Conservation (phyloP, 2,329 filamentous ascomycete species). For the Metarhizium rileyi region DNA sequence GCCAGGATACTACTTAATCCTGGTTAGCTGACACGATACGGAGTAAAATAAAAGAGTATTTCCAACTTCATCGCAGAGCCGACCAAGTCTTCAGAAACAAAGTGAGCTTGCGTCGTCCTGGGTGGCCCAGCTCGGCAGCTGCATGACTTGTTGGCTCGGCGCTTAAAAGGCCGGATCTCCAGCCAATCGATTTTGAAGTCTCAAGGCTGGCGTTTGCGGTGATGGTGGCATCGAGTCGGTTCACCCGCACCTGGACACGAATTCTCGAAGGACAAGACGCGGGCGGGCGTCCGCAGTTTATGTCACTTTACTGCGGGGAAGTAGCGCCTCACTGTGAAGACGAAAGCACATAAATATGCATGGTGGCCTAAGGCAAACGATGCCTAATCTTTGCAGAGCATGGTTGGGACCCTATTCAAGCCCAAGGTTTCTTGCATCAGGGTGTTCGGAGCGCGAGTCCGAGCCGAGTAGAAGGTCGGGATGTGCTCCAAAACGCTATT, state of each 20-base stretch:
- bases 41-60: neutral
- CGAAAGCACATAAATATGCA: neutral
- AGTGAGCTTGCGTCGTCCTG: neutral
- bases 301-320: neutral
- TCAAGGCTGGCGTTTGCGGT: neutral
- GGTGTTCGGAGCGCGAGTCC: too few relatives aligned
- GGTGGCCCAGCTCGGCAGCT: neutral
- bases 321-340: too few relatives aligned
- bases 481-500: too few relatives aligned
- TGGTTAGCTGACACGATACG: neutral
- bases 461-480: too few relatives aligned
- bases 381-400: neutral
- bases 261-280: neutral
- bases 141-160: neutral
- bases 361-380: neutral
- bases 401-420: neutral
- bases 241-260: neutral
- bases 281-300: neutral
- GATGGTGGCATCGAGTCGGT: neutral
- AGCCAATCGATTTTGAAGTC: neutral
- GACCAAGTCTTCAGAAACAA: neutral
- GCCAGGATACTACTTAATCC: neutral
- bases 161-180: neutral
- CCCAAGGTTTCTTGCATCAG: neutral
- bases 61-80: neutral